Base-by-base conservation (phyloP, 1,284 basidiomycete genomes). In the Hortiboletus rubellus region DNA sequence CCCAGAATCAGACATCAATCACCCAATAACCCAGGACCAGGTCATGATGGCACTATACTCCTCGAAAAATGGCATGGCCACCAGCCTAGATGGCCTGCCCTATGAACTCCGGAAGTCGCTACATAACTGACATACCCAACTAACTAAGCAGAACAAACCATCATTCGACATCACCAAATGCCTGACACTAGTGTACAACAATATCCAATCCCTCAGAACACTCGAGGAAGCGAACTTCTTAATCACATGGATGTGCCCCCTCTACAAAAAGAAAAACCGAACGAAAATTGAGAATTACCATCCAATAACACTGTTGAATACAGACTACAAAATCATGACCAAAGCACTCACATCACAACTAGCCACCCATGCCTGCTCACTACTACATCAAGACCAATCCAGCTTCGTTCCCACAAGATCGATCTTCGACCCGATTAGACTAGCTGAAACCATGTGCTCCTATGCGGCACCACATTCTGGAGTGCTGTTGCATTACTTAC, bases 191-290 rank as follows among this genome's bases (percentile, higher is more conserved):
- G 3, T 54, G 0, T 57, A 30, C 14, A 62, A 63, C 3, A n/a
- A 63, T 7, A 63, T 63, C 1, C 47, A 63, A 36, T 2, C 33
- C 11, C 33, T 11, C 2, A 11, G 33, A 12, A 2, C 1, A 3
- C 33, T 34, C 4, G 33, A 9, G 5, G 7, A n/a, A 1, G 6
- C 10, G 0, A 14, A 24, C 0, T 58, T 58, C 30, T 40, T 52
- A 0, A 3, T 1, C 0, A 49, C 59, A 0, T 59, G 60, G 55
- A 64, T 63, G 60, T 59, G 48, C 22, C 59, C 52, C 0, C 7
- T 63, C 0, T 63, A 57, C 8, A 63, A 57, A 33, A 64, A 59
- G 22, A 63, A 64, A 48, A 54, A 64, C 5, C 0, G 5, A 0
- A 42, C n/a, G 0, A 27, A 27, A 1, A 64, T 64, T 0, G 50